phyloP scores from a whole-genome alignment of 1,139 yeast species.

The Yamadazyma mexicana region DNA sequence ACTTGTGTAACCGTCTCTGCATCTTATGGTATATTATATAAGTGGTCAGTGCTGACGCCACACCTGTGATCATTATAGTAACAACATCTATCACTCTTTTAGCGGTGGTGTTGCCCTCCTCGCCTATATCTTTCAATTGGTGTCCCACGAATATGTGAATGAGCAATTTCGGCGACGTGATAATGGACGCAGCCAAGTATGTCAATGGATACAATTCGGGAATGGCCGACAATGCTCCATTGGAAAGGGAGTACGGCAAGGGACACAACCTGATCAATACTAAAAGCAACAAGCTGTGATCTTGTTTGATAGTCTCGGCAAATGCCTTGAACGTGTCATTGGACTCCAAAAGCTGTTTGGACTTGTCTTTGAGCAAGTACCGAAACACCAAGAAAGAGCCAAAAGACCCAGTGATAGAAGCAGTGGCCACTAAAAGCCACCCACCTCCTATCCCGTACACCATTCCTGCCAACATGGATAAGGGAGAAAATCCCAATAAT shows the following conservation, averaged over 20 bases:
- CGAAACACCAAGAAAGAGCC: constrained; percentile 70
- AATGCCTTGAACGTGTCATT: constrained; percentile 75
- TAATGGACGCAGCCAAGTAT: constrained; percentile 68
- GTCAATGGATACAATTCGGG: constrained; percentile 66
- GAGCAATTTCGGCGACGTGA: constrained; percentile 80
- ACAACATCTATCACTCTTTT: constrained; percentile 61
- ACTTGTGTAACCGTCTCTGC: constrained; percentile 39
- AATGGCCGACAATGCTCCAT: constrained; percentile 87
- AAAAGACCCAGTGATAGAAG: constrained; percentile 73
- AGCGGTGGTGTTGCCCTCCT: constrained; percentile 46
- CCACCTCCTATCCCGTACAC: constrained; percentile 81
- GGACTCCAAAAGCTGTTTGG: constrained; percentile 45
- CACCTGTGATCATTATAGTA: constrained; percentile 59
- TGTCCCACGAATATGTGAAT: constrained; percentile 81
- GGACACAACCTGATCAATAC: constrained; percentile 83
- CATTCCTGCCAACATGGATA: constrained; percentile 74
- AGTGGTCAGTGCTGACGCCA: constrained; percentile 63
- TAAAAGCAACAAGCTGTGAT: constrained; percentile 61
- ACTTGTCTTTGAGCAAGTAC: constrained; percentile 56
- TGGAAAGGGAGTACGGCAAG: constrained; percentile 86
- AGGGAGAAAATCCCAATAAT: constrained; percentile 73
- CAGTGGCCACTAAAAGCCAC: constrained; percentile 71
- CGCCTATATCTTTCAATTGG: constrained; percentile 70
- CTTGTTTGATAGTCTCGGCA: constrained; percentile 67
- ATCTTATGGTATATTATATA: constrained; percentile 69